Conservation (phyloP, 768 basidiomycete species). For the Boletus reticulatus region DNA sequence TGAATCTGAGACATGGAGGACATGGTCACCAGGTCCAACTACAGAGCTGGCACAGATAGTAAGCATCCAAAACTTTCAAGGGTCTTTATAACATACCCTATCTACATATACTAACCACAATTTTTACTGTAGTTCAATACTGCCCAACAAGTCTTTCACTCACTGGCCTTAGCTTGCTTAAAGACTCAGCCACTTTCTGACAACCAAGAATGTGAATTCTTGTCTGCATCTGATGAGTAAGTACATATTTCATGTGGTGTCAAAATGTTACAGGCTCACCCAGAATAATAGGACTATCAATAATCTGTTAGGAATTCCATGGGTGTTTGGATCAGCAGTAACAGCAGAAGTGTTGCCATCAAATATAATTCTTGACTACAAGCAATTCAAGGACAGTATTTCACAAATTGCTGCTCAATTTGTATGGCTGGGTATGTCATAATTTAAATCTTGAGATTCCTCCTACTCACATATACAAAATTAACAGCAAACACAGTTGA, state of each 20-base stretch:
- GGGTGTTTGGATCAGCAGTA: too few species aligned
- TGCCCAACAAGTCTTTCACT: too few species aligned
- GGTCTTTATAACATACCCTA: too few species aligned
- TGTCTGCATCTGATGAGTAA: not conserved
- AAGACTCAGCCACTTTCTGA: not conserved
- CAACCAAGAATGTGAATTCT: not conserved
- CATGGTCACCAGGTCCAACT: conserved; percentile 1
- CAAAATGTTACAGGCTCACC: too few species aligned
- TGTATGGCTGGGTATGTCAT: conserved; percentile 7
- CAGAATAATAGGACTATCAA: too few species aligned
- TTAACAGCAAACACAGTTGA: not conserved
- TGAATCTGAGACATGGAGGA: not conserved
- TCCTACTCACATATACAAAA: too few species aligned
- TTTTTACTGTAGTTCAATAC: not conserved
- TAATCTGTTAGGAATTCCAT: too few species aligned
- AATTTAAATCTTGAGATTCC: not conserved
- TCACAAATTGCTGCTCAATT: not conserved
- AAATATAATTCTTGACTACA: not conserved
- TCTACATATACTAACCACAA: not conserved
- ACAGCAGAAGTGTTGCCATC: too few species aligned
- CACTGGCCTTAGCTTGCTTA: not conserved
- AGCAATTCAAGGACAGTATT: conserved; percentile 4
- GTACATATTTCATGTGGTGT: too few species aligned
- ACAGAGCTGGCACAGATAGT: not conserved
- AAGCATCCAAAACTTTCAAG: not conserved